Evolutionary conservation across 2,329 filamentous ascomycete species (phyloP).

Genomic region (Blastomyces emzantsi): DNA sequence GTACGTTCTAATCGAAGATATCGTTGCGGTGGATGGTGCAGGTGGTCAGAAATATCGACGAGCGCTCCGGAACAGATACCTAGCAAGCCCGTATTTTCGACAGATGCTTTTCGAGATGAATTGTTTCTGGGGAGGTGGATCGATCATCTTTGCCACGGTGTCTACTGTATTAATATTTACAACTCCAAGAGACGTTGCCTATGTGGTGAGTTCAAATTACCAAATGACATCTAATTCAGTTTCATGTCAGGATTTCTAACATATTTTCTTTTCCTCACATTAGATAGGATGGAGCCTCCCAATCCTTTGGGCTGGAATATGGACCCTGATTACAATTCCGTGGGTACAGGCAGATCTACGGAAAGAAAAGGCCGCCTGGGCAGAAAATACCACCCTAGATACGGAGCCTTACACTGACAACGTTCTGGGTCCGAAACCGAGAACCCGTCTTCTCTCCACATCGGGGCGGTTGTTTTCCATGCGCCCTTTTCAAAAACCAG

Average conservation of each 20-base stretch:
- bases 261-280: neutral
- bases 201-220: conserved; percentile 29
- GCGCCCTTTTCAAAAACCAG: conserved; percentile 16
- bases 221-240: neutral
- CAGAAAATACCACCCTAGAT: conserved; percentile 26
- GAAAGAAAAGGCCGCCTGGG: conserved; percentile 38
- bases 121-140: conserved; percentile 49
- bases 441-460: conserved; percentile 30
- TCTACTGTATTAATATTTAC: conserved; percentile 44
- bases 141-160: conserved; percentile 39
- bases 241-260: neutral
- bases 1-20: conserved; percentile 59
- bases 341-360: conserved; percentile 40
- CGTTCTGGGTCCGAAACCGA: conserved; percentile 28
- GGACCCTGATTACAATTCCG: conserved; percentile 39
- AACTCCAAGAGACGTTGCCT: conserved; percentile 40
- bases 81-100: conserved; percentile 47
- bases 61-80: conserved; percentile 44
- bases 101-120: conserved; percentile 47
- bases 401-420: conserved; percentile 33
- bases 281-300: conserved; percentile 38
- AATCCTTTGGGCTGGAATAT: conserved; percentile 36
- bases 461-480: conserved; percentile 15
- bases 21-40: conserved; percentile 57
- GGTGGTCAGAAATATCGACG: conserved; percentile 48